phyloP scores from a whole-genome alignment of 371 early-diverging fungal genomes.

The Mucor irregularis region DNA sequence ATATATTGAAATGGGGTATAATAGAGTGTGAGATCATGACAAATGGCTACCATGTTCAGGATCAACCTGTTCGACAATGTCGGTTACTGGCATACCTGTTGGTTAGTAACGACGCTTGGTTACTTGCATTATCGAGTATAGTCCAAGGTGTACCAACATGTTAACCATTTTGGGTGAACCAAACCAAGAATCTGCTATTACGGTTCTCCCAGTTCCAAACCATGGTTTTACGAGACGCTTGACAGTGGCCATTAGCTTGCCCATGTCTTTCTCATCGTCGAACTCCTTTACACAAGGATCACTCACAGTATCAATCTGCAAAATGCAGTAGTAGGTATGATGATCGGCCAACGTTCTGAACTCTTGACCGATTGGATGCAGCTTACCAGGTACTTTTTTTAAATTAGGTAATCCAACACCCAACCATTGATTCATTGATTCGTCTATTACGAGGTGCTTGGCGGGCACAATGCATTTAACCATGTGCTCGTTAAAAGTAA shows the following conservation, averaged over 20 bases:
- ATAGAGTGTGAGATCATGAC: no score
- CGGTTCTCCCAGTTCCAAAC: constrained; percentile 1
- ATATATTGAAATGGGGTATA: no score
- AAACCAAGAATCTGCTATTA: constrained; percentile 20
- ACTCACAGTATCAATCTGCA: constrained; percentile 7
- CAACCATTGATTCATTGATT: constrained; percentile 20
- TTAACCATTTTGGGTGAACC: constrained; percentile 19
- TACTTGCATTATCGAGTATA: not conserved
- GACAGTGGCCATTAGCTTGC: not conserved
- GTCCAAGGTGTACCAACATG: not conserved
- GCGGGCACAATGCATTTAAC: not conserved
- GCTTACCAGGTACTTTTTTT: constrained; percentile 15
- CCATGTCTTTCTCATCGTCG: not conserved
- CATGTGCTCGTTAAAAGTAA: not conserved
- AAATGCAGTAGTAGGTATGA: not conserved
- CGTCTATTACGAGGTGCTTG: constrained; percentile 12
- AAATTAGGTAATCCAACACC: constrained; percentile 8
- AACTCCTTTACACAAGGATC: not conserved
- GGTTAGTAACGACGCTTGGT: not conserved
- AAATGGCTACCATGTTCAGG: no score
- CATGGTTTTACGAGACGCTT: constrained; percentile 3
- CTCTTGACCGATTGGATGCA: constrained; percentile 19
- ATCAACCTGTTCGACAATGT: no score
- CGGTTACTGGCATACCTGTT: no score
- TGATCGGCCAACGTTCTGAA: constrained; percentile 15